Percentiles rank a stretch among this genome's conserved stretches.
Conservation (phyloP, 2,329 filamentous ascomycete species). For the Neofusicoccum cordaticola region DNA sequence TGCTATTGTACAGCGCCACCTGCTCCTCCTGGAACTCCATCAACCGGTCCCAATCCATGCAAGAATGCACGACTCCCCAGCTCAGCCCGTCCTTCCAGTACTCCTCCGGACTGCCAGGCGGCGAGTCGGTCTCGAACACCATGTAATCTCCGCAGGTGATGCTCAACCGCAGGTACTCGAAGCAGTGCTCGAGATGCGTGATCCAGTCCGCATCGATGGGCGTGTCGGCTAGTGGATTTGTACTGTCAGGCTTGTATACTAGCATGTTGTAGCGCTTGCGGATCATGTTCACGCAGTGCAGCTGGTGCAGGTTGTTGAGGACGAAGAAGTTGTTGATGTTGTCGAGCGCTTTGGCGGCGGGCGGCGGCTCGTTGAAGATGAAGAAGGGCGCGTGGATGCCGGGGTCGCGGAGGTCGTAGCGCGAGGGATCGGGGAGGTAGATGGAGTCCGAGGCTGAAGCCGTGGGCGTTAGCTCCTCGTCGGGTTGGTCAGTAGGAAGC, state of each 20-base stretch:
- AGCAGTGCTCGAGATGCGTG: constrained; percentile 41
- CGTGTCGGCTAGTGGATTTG: background rate
- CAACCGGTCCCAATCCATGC: background rate
- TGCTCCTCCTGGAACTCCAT: background rate
- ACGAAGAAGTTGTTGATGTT: background rate
- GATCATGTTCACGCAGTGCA: constrained; percentile 8
- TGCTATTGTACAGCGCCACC: background rate
- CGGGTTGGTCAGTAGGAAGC: too few relatives aligned
- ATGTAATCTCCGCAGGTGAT: constrained; percentile 36
- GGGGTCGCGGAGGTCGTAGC: background rate
- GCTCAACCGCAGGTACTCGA: constrained; percentile 37
- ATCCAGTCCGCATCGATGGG: background rate
- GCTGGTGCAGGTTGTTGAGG: background rate
- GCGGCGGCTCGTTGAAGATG: background rate
- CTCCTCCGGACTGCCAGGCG: background rate
- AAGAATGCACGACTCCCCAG: background rate
- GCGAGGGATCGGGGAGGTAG: background rate
- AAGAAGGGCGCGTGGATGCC: background rate
- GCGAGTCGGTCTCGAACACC: constrained; percentile 27
- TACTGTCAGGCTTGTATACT: background rate
- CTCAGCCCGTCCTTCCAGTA: background rate
- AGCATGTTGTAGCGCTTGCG: background rate
- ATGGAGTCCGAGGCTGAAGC: background rate
- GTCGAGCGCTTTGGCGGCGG: background rate
- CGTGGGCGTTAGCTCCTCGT: too few relatives aligned